Percentiles rank a stretch among this genome's conserved stretches.
phyloP scores from a whole-genome alignment of 331 rosid genomes.

The Stylosanthes scabra region DNA sequence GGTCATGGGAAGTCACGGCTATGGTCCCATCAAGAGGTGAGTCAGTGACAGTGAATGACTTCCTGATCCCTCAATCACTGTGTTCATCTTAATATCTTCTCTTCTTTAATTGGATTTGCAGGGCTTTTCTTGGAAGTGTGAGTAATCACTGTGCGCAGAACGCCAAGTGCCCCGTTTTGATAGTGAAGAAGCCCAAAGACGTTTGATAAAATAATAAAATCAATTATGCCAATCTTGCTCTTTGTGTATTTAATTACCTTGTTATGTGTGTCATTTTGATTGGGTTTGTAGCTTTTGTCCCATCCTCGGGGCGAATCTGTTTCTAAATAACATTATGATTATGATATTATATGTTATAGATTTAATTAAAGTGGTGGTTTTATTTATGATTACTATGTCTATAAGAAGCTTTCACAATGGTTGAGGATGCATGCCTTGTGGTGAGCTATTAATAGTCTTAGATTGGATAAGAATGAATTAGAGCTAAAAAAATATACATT shows the following conservation, averaged over 20 bases:
- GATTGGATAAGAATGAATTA: too few relatives aligned
- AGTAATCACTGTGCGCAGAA: conserved; percentile 88
- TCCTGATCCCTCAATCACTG: background rate
- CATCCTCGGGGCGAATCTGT: conserved; percentile 16
- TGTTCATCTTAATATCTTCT: background rate
- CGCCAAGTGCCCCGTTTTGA: conserved; percentile 82
- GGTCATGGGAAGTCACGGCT: conserved; percentile 89
- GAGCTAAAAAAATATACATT: background rate
- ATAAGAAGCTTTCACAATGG: background rate
- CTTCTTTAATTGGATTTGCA: conserved; percentile 30
- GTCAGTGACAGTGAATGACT: background rate
- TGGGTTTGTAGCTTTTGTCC: background rate
- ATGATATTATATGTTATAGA: background rate
- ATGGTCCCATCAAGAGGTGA: conserved; percentile 83
- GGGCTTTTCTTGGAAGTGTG: conserved; percentile 96
- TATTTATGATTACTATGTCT: background rate
- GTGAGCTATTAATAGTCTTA: too few relatives aligned
- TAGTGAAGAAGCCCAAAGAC: conserved; percentile 77
- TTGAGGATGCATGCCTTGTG: background rate
- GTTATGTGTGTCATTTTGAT: conserved; percentile 7
- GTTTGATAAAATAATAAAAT: background rate
- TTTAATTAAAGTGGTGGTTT: conserved; percentile 4
- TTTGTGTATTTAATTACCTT: conserved; percentile 5
- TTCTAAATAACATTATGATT: background rate
- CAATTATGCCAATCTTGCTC: background rate